Evolutionary conservation across 257 asterid genomes (phyloP).

Genomic region (Buddleja alternifolia): DNA sequence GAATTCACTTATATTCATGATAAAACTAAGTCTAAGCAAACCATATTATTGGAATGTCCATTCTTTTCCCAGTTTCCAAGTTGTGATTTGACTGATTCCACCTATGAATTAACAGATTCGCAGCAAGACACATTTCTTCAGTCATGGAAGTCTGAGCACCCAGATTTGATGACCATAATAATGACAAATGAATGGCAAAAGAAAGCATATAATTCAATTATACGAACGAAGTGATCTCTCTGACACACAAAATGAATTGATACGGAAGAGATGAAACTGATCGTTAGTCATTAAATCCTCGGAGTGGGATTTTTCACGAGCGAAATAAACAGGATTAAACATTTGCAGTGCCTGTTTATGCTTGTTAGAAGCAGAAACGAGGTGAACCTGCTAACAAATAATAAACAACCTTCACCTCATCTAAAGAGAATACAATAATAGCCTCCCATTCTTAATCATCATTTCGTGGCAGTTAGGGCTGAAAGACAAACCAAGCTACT

Average conservation of each 20-base stretch:
- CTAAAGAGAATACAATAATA: background rate
- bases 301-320: background rate
- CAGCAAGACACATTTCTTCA: background rate
- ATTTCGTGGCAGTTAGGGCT: background rate
- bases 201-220: background rate
- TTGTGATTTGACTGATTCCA: background rate
- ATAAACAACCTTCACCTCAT: slow-evolving; percentile 9
- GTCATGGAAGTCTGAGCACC: background rate
- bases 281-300: background rate
- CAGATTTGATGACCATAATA: background rate
- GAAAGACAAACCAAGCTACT: no score
- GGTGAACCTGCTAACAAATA: slow-evolving; percentile 7
- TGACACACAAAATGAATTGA: background rate
- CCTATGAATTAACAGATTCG: background rate
- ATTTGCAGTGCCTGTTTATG: background rate
- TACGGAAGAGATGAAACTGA: background rate
- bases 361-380: background rate
- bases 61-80: background rate
- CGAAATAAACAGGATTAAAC: background rate
- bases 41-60: background rate
- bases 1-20: slow-evolving; percentile 1
- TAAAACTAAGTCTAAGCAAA: background rate
- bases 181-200: background rate
- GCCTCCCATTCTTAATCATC: background rate
- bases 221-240: background rate